Base-by-base conservation (phyloP, 2,329 filamentous ascomycete species). In the Aspergillus sp. region DNA sequence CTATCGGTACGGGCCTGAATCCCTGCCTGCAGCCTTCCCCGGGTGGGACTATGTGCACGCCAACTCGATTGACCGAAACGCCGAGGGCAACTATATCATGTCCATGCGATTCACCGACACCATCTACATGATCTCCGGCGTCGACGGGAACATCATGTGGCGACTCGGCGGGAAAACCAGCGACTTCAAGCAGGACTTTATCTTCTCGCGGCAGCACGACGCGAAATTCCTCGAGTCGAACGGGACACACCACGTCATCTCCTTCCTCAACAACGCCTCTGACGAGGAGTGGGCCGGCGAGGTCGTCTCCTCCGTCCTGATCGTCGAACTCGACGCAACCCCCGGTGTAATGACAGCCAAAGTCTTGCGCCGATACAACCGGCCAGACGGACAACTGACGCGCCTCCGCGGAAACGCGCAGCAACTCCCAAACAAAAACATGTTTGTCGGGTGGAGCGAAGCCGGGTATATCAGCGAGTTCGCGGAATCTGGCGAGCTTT, bases 11-110 rank as follows among this genome's bases (percentile, higher is more conserved):
- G 51, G 34, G 3, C 31, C 51, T 13, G 31, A 43, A 3, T 54
- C 51, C 3, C 25, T 28, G 2, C 31, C 31, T 4, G 13, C 47
- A 11, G 25, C 9, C 7, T 28, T 22, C 7, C 72, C 72, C 1
- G 73, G 73, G 2, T 75, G 71, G 72, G 73, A 76, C 56, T 76
- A 74, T 57, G 67, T 76, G 61, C 79, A 80, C 50, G 68, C 76
- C 52, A 80, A 80, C 59, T 71, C 76, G 2, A 69, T 79, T 25
- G 77, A 79, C 57, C 77, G 74, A 57, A 76, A 76, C 52, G 62
- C 57, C 3, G 64, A 71, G 13, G 78, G 78, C 4, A 74, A 80
- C 57, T 79, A 75, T 47, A 49, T 79, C 23, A 65, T 80, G 13
- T 79, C 78, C 0, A 70, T 73, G 34, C 74, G 78, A 4, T 75